A percentile compares a stretch with the other conserved stretches of the same genome.
These are phyloP conservation scores for Chenopodium formosanum DNA, from an alignment of 148 eudicot species.

Conservation along the genomic window DNA sequence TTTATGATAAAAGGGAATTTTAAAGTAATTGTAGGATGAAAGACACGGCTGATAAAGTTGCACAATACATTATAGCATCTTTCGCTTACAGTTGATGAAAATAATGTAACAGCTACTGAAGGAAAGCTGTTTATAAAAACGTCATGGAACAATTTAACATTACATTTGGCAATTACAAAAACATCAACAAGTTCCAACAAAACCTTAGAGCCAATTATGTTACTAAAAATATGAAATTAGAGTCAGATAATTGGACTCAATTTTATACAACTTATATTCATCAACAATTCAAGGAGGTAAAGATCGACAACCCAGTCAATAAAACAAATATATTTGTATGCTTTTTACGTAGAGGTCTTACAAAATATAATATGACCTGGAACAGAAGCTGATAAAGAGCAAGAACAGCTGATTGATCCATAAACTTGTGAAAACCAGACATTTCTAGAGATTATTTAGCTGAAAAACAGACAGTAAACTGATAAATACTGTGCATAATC, in stretches of 20 bases:
- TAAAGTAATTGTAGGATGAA: conserved; percentile 12
- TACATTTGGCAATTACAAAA: neutral
- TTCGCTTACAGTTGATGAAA: neutral
- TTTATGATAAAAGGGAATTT: neutral
- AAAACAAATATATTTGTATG: neutral
- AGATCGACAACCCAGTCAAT: neutral
- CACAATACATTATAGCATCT: neutral
- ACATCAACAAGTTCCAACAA: neutral
- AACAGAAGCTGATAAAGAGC: neutral
- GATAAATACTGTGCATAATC: neutral
- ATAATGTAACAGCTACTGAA: neutral
- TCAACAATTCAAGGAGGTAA: neutral
- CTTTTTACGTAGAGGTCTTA: neutral
- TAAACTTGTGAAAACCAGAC: neutral
- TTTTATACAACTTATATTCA: neutral
- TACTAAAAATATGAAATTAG: conserved; percentile 3
- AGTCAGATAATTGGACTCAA: neutral
- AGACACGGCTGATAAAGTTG: neutral
- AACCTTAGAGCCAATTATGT: neutral
- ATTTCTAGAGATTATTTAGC: neutral
- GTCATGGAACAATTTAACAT: neutral
- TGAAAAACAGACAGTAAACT: neutral
- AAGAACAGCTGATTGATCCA: neutral
- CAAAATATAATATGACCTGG: neutral
- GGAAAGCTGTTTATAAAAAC: conserved; percentile 1